Percentiles rank a stretch among this genome's conserved stretches.
Evolutionary conservation across 179 eudicot genomes (phyloP).

Genomic region (Camellia oleifera): DNA sequence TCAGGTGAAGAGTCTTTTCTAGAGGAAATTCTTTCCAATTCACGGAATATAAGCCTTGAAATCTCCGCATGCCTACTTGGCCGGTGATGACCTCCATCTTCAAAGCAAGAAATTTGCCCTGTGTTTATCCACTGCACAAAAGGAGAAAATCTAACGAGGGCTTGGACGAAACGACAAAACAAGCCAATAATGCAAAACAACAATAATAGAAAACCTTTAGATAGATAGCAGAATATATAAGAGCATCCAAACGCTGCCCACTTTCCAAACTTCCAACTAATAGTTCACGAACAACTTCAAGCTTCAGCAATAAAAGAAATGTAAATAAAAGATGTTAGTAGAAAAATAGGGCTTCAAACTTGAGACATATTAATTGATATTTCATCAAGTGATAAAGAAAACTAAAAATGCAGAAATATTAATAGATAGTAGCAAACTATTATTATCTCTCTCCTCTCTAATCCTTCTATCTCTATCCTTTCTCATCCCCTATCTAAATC

Average conservation of each 20-base stretch:
- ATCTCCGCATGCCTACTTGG: conserved; percentile 98
- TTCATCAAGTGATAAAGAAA: background rate
- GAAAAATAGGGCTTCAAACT: background rate
- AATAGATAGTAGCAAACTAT: background rate
- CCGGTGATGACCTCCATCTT: conserved; percentile 95
- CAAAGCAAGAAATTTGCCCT: conserved; percentile 95
- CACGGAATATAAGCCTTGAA: conserved; percentile 90
- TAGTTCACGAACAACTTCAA: conserved; percentile 90
- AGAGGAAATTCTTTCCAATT: conserved; percentile 68
- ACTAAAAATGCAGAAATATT: background rate
- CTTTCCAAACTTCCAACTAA: conserved; percentile 57
- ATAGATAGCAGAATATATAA: conserved; percentile 78
- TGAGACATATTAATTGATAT: background rate
- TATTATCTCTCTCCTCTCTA: no score
- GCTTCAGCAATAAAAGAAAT: conserved; percentile 49
- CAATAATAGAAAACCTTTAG: conserved; percentile 57
- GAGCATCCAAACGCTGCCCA: conserved; percentile 72
- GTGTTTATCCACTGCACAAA: conserved; percentile 93
- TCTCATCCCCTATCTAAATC: no score
- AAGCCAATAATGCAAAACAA: background rate
- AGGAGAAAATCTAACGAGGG: background rate
- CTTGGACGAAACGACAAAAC: background rate
- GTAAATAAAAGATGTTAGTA: conserved; percentile 21
- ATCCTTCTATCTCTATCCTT: no score
- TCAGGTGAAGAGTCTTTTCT: conserved; percentile 68